Percentiles rank a stretch among this genome's conserved stretches.
phyloP scores from a whole-genome alignment of 148 eudicot species.

The Chenopodium album region DNA sequence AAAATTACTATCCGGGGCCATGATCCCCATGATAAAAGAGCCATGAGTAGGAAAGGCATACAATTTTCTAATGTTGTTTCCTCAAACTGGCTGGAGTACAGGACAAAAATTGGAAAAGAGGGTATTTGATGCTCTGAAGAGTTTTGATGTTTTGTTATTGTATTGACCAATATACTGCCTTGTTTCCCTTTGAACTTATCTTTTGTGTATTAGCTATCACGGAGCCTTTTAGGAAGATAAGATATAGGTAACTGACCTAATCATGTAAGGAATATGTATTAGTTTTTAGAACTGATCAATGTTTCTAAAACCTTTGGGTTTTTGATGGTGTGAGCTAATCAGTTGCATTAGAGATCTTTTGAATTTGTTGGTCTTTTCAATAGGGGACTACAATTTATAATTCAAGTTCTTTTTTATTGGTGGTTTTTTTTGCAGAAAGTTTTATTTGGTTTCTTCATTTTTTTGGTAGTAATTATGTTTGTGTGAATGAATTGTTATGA shows the following conservation, averaged over 20 bases:
- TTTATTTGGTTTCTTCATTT: too few species aligned
- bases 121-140: background rate
- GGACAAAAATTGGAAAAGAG: background rate
- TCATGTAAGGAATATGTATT: background rate
- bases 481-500: too few species aligned
- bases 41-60: background rate
- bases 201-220: background rate
- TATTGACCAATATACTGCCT: background rate
- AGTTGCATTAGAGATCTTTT: background rate
- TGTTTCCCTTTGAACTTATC: background rate
- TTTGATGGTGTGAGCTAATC: background rate
- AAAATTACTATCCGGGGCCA: background rate
- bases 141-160: background rate
- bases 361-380: background rate
- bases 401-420: too few species aligned
- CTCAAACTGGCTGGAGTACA: background rate
- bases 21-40: background rate
- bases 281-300: background rate
- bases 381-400: too few species aligned
- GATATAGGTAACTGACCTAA: background rate
- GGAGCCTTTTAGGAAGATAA: constrained; percentile 1
- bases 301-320: background rate
- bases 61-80: background rate
- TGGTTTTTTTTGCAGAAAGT: too few species aligned
- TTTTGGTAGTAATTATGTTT: too few species aligned